Evolutionary conservation across 495 filamentous ascomycete species (phyloP).

Genomic region (Aspergillus affinis): DNA sequence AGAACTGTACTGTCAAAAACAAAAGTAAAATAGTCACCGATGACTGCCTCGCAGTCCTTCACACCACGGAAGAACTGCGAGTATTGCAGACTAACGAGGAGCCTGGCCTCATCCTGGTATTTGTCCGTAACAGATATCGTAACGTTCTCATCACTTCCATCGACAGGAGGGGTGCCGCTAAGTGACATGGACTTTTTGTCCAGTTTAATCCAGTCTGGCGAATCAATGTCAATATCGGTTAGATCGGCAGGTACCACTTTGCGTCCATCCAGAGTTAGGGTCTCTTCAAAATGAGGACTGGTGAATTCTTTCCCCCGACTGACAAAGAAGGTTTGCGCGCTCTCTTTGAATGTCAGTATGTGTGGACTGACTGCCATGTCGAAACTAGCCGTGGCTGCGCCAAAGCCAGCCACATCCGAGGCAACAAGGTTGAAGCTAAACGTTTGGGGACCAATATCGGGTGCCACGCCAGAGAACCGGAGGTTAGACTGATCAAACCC

Average conservation of each 20-base stretch:
- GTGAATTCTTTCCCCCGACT: slow-evolving; percentile 53
- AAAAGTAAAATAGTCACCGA: slow-evolving; percentile 65
- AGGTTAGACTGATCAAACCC: slow-evolving; percentile 64
- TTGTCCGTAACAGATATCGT: slow-evolving; percentile 64
- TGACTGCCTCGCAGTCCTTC: slow-evolving; percentile 51
- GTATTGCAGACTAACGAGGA: slow-evolving; percentile 62
- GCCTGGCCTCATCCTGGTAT: slow-evolving; percentile 61
- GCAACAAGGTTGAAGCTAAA: slow-evolving; percentile 76
- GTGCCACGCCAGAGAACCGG: slow-evolving; percentile 73
- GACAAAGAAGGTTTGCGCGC: slow-evolving; percentile 57
- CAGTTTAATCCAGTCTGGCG: slow-evolving; percentile 70
- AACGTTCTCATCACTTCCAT: slow-evolving; percentile 59
- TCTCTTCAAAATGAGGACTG: slow-evolving; percentile 52
- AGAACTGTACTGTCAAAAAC: slow-evolving; percentile 57
- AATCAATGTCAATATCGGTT: slow-evolving; percentile 45
- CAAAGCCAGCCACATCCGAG: slow-evolving; percentile 77
- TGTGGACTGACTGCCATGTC: slow-evolving; percentile 69
- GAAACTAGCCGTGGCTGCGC: slow-evolving; percentile 64
- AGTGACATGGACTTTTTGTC: slow-evolving; percentile 62
- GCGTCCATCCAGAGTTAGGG: slow-evolving; percentile 63
- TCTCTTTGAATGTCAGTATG: slow-evolving; percentile 60
- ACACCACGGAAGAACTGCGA: slow-evolving; percentile 45
- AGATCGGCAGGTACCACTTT: slow-evolving; percentile 47
- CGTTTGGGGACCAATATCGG: slow-evolving; percentile 66
- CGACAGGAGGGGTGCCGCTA: slow-evolving; percentile 60